phyloP scores from a whole-genome alignment of 306 rosid species.

The Cucurbita pepo region DNA sequence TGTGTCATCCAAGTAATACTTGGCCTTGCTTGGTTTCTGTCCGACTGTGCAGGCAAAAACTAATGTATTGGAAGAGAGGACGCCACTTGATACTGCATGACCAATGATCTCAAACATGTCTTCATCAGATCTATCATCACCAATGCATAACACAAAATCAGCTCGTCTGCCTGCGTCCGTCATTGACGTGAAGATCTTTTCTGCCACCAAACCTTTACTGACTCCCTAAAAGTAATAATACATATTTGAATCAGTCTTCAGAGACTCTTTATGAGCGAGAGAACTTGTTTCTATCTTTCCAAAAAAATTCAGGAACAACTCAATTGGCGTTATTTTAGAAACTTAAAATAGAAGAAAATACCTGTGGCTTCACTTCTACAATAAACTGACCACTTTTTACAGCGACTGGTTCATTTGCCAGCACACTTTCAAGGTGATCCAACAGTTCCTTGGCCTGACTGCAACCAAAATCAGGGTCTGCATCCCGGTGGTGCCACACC shows the following conservation, averaged over 20 bases:
- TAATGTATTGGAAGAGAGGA: slow-evolving; percentile 19
- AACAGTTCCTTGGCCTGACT: slow-evolving; percentile 57
- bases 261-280: neutral
- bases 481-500: slow-evolving; percentile 68
- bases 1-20: slow-evolving; percentile 57
- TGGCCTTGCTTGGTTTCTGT: slow-evolving; percentile 64
- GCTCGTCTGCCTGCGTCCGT: slow-evolving; percentile 27
- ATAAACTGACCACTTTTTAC: slow-evolving; percentile 52
- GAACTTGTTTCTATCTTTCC: neutral
- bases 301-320: neutral
- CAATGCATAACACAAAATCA: slow-evolving; percentile 47
- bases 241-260: neutral
- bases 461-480: slow-evolving; percentile 53
- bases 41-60: slow-evolving; percentile 63
- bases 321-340: neutral
- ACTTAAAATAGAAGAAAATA: neutral
- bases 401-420: slow-evolving; percentile 56
- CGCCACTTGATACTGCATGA: slow-evolving; percentile 17
- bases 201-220: slow-evolving; percentile 54
- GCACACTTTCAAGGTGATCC: slow-evolving; percentile 58
- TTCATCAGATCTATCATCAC: slow-evolving; percentile 64
- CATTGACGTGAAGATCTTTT: slow-evolving; percentile 37
- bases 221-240: slow-evolving; percentile 30
- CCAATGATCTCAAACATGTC: slow-evolving; percentile 57
- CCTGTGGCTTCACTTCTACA: slow-evolving; percentile 73